Conservation (phyloP, 139 green algal species). For the Coelastrella sp. region DNA sequence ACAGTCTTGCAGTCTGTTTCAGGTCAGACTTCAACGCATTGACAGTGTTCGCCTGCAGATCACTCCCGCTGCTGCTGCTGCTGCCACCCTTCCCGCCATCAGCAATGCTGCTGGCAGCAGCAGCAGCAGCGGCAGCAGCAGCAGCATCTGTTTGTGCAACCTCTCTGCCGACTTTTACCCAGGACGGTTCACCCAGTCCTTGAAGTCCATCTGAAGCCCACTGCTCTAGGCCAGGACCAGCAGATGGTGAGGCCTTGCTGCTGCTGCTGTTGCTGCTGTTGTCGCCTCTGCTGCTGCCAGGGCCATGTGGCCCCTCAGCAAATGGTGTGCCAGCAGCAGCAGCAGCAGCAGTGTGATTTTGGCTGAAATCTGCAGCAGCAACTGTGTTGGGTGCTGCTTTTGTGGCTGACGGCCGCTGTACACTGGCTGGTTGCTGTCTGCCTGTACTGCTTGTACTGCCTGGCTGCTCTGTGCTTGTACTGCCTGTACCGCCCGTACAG, state of each 20-base stretch:
- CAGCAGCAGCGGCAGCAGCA: not conserved
- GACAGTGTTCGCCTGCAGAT: constrained; percentile 5
- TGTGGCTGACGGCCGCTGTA: no score
- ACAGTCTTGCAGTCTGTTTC: constrained; percentile 29
- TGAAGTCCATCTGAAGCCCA: constrained; percentile 31
- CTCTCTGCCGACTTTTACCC: not conserved
- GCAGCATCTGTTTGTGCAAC: not conserved
- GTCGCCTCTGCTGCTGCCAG: not conserved
- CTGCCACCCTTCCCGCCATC: not conserved
- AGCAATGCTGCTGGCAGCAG: not conserved
- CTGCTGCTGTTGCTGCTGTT: constrained; percentile 30
- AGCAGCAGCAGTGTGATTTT: not conserved
- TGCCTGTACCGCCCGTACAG: no score
- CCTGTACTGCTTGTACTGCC: not conserved
- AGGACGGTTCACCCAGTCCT: constrained; percentile 21
- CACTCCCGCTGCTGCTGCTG: constrained; percentile 26
- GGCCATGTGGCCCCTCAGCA: not conserved
- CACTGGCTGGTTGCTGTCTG: not conserved
- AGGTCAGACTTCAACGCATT: constrained; percentile 26
- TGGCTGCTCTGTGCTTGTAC: not conserved
- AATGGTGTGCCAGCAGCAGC: not conserved
- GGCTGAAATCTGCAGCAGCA: not conserved
- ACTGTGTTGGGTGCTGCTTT: not conserved
- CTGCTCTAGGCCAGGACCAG: not conserved
- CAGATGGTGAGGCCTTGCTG: not conserved